Base-by-base conservation (phyloP, 106 monocot species). In the Agapanthus africanus region DNA sequence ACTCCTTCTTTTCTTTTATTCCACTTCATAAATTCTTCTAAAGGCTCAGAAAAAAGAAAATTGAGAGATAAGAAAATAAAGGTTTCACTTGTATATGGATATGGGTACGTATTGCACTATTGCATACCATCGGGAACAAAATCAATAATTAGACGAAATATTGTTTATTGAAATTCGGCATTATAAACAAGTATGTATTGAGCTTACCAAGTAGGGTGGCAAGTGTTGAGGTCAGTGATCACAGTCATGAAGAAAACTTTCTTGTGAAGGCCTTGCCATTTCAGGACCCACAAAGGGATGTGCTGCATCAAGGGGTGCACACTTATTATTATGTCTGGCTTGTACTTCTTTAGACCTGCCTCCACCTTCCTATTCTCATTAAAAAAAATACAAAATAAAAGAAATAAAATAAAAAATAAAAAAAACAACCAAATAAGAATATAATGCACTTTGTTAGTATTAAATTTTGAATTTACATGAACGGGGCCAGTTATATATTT, bases 241-340 rank as follows among this genome's bases (percentile, higher is more conserved):
- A 95, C 94, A 40, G 94, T 95, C 14, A 88, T 79, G 63, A 95
- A 95, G 33, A 84, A 67, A 0, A 95, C 91, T 63, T 81, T 81
- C 67, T 85, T 95, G 37, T 91, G 88, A 68, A 88, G 94, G 32
- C 84, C 80, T 66, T 87, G 80, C 94, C 94, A 81, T 73, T 88
- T 95, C 26, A 95, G 86, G 33, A 91, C 88, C 83, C 80, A 87
- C 13, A 95, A 63, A 66, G 94, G 94, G 65, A 95, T 91, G 72
- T 95, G 94, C 76, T 95, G 94, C 94, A 94, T 94, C 36, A 94
- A 82, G 1, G 94, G 94, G 72, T 94, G 94, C 7, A 94, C 94
- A 35, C 94, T 94, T 38, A 94, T 91, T 40, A 95, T 95, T 67
- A 95, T 88, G 40, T 95, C 91, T 15, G 94, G 94, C 77, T 85